A percentile compares a stretch with the other conserved stretches of the same genome.
phyloP scores from a whole-genome alignment of 1,284 basidiomycete species.

The Caloboletus firmus region DNA sequence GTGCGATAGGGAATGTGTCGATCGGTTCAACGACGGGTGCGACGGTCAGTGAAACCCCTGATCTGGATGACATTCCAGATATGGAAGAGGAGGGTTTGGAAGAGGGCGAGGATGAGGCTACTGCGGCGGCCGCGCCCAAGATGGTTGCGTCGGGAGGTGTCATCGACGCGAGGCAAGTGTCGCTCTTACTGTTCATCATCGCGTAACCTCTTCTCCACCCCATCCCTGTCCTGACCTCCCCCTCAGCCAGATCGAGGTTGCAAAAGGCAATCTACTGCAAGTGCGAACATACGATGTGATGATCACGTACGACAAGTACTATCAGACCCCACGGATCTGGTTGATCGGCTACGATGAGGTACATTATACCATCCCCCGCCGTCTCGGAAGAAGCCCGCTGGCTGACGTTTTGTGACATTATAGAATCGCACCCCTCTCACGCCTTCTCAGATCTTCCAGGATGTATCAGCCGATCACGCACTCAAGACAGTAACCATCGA shows the following conservation, averaged over 20 bases:
- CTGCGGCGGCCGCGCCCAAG: slow-evolving; percentile 64
- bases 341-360: slow-evolving; percentile 94
- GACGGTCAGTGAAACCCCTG: slow-evolving; percentile 57
- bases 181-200: neutral
- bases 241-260: slow-evolving; percentile 56
- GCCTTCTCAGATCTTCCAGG: slow-evolving; percentile 93
- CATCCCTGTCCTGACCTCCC: slow-evolving; percentile 1
- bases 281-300: slow-evolving; percentile 99
- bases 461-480: slow-evolving; percentile 95
- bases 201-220: neutral
- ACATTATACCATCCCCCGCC: slow-evolving; percentile 16
- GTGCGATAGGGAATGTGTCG: slow-evolving; percentile 41
- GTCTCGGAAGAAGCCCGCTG: neutral
- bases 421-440: slow-evolving; percentile 86
- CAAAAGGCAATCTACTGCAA: slow-evolving; percentile 84
- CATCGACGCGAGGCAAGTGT: slow-evolving; percentile 43
- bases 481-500: slow-evolving; percentile 99
- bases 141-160: slow-evolving; percentile 37
- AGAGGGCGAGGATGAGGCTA: slow-evolving; percentile 82
- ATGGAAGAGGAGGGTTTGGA: slow-evolving; percentile 86
- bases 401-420: neutral
- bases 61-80: slow-evolving; percentile 91
- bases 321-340: slow-evolving; percentile 96
- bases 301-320: slow-evolving; percentile 99
- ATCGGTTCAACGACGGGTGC: slow-evolving; percentile 45